These are phyloP conservation scores for Phytophthora hybrid DNA, from an alignment of 352 stramenopile genomes.

Conservation along the genomic window DNA sequence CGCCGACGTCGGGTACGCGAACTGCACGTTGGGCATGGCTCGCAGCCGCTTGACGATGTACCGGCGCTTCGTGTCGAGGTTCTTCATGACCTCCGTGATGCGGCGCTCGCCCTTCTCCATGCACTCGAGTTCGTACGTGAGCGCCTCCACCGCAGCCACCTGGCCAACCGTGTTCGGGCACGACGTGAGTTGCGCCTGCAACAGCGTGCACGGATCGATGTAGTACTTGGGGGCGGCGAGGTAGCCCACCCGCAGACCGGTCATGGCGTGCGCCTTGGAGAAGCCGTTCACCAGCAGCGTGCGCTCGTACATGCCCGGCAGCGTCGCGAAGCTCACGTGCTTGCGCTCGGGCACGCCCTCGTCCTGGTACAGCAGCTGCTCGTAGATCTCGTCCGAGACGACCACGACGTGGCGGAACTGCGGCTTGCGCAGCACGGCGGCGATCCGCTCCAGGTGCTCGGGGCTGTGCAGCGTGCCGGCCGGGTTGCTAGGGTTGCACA, in stretches of 20 bases:
- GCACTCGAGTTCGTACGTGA: conserved; percentile 85
- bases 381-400: conserved; percentile 97
- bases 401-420: conserved; percentile 84
- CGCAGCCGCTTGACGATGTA: conserved; percentile 87
- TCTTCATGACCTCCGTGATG: conserved; percentile 58
- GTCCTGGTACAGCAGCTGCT: conserved; percentile 93
- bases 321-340: conserved; percentile 74
- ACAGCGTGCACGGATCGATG: conserved; percentile 86
- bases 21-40: conserved; percentile 86
- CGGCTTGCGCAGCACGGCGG: conserved; percentile 57
- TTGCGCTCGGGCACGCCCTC: conserved; percentile 57
- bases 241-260: conserved; percentile 94
- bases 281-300: conserved; percentile 97
- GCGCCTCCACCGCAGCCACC: conserved; percentile 89
- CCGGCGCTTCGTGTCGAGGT: conserved; percentile 90
- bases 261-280: conserved; percentile 97
- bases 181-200: conserved; percentile 96
- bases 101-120: conserved; percentile 51
- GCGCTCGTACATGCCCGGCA: conserved; percentile 89
- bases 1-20: conserved; percentile 90
- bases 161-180: conserved; percentile 95
- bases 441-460: conserved; percentile 64
- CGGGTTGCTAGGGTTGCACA: conserved; percentile 97
- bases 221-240: conserved; percentile 79
- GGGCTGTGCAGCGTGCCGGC: conserved; percentile 83